Evolutionary conservation across 805 yeast species (phyloP), one percentile per base, ranked within the genome.

Genomic region (Candida wancherniae): DNA sequence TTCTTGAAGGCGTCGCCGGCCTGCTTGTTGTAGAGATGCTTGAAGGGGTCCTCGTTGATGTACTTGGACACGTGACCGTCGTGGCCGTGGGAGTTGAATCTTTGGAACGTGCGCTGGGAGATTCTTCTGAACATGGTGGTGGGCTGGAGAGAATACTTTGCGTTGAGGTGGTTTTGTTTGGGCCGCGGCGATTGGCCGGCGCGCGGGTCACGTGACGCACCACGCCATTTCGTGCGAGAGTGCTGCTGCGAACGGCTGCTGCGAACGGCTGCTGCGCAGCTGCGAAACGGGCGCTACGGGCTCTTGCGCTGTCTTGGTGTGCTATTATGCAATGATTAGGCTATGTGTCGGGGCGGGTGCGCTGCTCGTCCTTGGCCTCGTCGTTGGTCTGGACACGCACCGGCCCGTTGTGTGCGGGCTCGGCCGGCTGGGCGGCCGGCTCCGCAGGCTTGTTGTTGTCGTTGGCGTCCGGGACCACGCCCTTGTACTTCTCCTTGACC

Each of bases 1-100:
- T 75, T 71, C 53, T 66, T 69, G 70, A 77, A 86, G 20, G 75
- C 85, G 48, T 75, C 73, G 41, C 86, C 94, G 47, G 83, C 82
- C 46, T 72, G 77, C 45, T 73, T 64, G 60, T 77, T 67, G 41
- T 53, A 47, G 39, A 57, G 58, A 32, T 47, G 45, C 30, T 69
- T 43, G 56, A 50, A 65, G 13, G 71, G 69, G 22, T 50, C 48
- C 28, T 64, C 68, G 41, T 57, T 56, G 43, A 65, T 53, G 45
- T 44, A 44, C 50, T 64, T 63, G 49, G 71, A 66, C 28, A 55
- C 57, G 53, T 60, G 58, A 26, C 63, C 64, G n/a, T n/a, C n/a
- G 51, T 59, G 64, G 33, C 61, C 61, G 51, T 59, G 65, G 28
- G 58, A 48, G 52, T 56, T 57, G 55, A 54, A 57, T 58, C 71